A percentile compares a stretch with the other conserved stretches of the same genome.
Conservation (phyloP, 805 yeast species). For the Ogataea pini region DNA sequence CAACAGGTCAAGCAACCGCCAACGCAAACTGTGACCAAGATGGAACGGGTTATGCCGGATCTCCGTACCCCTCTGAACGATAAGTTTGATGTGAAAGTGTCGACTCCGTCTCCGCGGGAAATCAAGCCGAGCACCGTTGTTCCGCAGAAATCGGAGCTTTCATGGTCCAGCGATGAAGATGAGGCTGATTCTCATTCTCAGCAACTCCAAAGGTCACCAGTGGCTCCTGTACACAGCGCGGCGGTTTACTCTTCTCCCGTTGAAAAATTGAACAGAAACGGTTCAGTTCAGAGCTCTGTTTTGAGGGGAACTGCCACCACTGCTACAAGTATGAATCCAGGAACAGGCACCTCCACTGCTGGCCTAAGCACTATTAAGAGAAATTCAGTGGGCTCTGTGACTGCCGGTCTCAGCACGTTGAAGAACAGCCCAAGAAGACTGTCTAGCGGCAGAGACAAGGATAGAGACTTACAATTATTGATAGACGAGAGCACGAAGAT, state of each 20-base stretch:
- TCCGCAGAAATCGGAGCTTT: slow-evolving; percentile 82
- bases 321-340: background rate
- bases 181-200: slow-evolving; percentile 37
- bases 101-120: slow-evolving; percentile 36
- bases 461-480: slow-evolving; percentile 46
- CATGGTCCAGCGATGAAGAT: slow-evolving; percentile 89
- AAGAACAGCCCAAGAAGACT: slow-evolving; percentile 11
- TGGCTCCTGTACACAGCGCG: background rate
- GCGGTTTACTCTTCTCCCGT: slow-evolving; percentile 4
- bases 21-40: background rate
- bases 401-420: slow-evolving; percentile 3
- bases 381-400: background rate
- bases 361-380: background rate
- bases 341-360: background rate
- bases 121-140: slow-evolving; percentile 66
- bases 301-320: background rate
- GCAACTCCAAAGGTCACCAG: background rate
- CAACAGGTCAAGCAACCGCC: background rate
- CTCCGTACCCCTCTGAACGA: slow-evolving; percentile 22
- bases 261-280: slow-evolving; percentile 1
- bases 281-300: background rate
- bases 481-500: slow-evolving; percentile 50
- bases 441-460: slow-evolving; percentile 26
- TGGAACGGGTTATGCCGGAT: slow-evolving; percentile 1
- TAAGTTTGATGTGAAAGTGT: slow-evolving; percentile 14